A percentile compares a stretch with the other conserved stretches of the same genome.
phyloP scores from a whole-genome alignment of 176 grass and related monocot species.

The Eleusine coracana region DNA sequence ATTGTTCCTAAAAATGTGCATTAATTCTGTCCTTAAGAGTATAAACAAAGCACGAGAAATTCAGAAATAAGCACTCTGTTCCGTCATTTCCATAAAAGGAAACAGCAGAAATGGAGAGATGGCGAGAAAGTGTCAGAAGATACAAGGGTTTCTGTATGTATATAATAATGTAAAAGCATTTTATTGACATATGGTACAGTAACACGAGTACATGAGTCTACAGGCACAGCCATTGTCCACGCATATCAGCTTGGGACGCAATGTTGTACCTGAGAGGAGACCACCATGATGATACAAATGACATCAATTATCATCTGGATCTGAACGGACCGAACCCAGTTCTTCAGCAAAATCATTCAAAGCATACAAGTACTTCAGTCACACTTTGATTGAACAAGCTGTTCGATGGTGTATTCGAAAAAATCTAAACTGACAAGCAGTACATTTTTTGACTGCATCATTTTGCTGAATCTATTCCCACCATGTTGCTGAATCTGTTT shows the following conservation, averaged over 20 bases:
- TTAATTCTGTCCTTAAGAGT: neutral
- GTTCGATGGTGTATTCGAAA: neutral
- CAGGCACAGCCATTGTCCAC: neutral
- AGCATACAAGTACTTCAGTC: constrained; percentile 3
- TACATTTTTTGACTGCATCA: constrained; percentile 13
- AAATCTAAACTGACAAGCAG: neutral
- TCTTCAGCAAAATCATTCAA: constrained; percentile 15
- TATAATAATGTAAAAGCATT: neutral
- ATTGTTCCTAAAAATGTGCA: neutral
- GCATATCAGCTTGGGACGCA: neutral
- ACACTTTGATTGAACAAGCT: neutral
- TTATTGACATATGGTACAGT: neutral
- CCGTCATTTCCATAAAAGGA: neutral
- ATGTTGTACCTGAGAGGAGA: constrained; percentile 4
- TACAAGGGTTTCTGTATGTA: neutral
- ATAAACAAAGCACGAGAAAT: neutral
- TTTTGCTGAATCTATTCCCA: constrained; percentile 10
- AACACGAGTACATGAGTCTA: constrained; percentile 1
- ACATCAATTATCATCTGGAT: neutral
- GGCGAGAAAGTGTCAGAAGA: neutral
- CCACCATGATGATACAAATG: neutral
- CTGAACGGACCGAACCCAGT: neutral
- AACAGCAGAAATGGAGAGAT: neutral
- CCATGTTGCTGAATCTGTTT: constrained; percentile 17
- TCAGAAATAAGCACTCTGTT: neutral